Conservation (phyloP, 306 rosid species). For the Pterocarpus santalinus region DNA sequence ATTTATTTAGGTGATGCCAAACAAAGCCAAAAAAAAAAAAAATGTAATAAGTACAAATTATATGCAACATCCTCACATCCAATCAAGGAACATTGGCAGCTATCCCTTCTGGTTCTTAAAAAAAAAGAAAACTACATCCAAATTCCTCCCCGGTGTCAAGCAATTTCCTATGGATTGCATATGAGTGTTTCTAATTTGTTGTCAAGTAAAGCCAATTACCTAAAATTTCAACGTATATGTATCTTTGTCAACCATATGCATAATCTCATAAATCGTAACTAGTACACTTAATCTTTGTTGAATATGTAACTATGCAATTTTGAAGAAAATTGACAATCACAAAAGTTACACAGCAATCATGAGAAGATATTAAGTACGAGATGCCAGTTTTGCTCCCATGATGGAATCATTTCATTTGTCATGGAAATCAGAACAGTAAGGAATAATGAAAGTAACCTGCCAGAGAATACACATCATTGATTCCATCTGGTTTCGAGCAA, state of each 20-base stretch:
- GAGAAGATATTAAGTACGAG: conserved; percentile 2
- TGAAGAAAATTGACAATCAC: neutral
- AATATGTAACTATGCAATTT: neutral
- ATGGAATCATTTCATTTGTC: conserved; percentile 30
- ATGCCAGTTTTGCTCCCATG: conserved; percentile 12
- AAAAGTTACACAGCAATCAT: conserved; percentile 23
- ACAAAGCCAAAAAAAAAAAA: neutral
- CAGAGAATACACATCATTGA: conserved; percentile 89
- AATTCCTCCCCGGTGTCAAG: neutral
- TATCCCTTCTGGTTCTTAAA: neutral
- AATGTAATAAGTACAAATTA: neutral
- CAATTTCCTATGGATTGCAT: neutral
- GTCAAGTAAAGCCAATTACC: no score
- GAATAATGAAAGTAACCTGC: conserved; percentile 70
- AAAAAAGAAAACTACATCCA: neutral
- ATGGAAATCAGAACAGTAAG: conserved; percentile 43
- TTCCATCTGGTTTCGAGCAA: conserved; percentile 98
- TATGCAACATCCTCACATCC: neutral
- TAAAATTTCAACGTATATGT: neutral
- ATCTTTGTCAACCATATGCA: neutral
- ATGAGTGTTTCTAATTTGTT: neutral
- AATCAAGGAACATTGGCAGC: neutral
- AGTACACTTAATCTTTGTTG: neutral
- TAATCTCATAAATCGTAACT: neutral
- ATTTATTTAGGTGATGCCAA: neutral